Base-by-base conservation (phyloP, 495 filamentous ascomycete genomes). In the Podospora bellae-mahoneyi region DNA sequence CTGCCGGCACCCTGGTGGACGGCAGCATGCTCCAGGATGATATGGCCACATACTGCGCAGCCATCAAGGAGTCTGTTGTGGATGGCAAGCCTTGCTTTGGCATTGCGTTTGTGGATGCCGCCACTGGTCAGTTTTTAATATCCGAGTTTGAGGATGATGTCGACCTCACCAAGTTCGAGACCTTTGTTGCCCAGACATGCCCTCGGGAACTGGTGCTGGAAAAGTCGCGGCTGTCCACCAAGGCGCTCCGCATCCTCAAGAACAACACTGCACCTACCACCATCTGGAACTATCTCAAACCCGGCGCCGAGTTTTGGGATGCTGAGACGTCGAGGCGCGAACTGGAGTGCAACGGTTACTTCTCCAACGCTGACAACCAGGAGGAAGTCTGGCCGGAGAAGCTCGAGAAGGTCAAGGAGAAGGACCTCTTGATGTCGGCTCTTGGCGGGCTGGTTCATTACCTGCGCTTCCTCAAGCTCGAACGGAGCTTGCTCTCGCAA, bases 121-220 rank as follows among this genome's bases (percentile, higher is more conserved):
- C 96, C 3, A 97, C 94, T 0, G 96, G 93, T 18, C 93, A 97
- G 73, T 99, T 99, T 79, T 93, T 92, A 71, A 73, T 99, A 65
- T 90, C 93, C 18, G 89, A 97, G 64, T 97, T 97, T 69, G 83
- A 90, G 7, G 96, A 99, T 74, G 96, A 98, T 78, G 86, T 89
- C 7, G 94, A 97, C 69, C 86, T 97, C 76, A 99, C 96, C 60
- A 97, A 94, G 74, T 98, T 99, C 73, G 96, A 99, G 82, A 99
- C 96, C 0, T 92, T 98, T 64, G 89, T 99, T 20, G 96, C 96
- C 34, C 96, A 99, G 74, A 97, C 88, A 26, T 87, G 90, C 18
- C 96, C 96, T 2, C 91, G 91, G 28, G 96, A 99, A 77, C 74
- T 99, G 64, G 79, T 99, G 18, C 81, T 99, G 2, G 96, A 99